Base-by-base conservation (phyloP, 2,329 filamentous ascomycete genomes). In the Botrytis galanthina region DNA sequence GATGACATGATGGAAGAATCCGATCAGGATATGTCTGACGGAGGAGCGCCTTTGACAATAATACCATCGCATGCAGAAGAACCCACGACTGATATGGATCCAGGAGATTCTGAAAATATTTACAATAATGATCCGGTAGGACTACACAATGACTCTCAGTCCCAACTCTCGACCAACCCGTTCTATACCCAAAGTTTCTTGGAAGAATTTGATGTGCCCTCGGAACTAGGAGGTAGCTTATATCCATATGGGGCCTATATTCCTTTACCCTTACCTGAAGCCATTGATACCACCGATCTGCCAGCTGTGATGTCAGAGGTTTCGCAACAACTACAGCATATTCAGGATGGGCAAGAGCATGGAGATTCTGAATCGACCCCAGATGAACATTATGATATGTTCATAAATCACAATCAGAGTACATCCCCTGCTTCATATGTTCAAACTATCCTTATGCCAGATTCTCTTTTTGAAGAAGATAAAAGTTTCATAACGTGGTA, bases 11-110 rank as follows among this genome's bases (percentile, higher is more conserved):
- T 73, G 61, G 73, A 63, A 48, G 78, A 80, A 60, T 78, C 79
- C 64, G 78, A 80, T 70, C 76, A 76, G 71, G 78, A 80, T 60
- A 80, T 80, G 79, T 78, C 78, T 20, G 79, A 80, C 59, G 78
- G 77, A 62, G 79, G 78, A 35, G 78, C 70, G 37, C 69, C 72
- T 42, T 74, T 79, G 67, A 76, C 70, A 26, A 74, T 76, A 73
- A 75, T 75, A 35, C 61, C 74, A 35, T 75, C 77, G 20, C 75
- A 79, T 66, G 75, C 75, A 35, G 74, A 75, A 60, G 61, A 71
- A 18, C 60, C 77, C 22, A 77, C 77, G 72, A 72, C 73, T 48
- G 78, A 79, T 60, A 61, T 80, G 74, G 76, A 79, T 72, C 57
- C 75, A 69, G 44, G 79, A 35, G 77, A 78, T 67, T 74, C 77